These are phyloP conservation scores for Exophiala bonariae DNA, from an alignment of 2,329 filamentous ascomycete species.

Conservation along the genomic window DNA sequence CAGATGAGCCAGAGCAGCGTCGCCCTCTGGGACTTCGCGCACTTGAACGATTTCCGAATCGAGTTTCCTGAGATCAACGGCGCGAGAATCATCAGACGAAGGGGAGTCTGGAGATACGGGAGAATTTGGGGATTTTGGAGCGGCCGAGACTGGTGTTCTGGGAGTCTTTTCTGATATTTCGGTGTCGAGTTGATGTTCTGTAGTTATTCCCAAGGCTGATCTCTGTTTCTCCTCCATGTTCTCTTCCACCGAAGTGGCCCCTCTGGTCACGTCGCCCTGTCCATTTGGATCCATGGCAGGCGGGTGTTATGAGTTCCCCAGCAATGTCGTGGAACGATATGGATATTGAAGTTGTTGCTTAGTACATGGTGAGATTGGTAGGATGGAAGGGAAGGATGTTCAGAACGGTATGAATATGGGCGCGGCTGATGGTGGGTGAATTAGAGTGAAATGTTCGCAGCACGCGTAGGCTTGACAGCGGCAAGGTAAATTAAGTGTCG, in stretches of 20 bases:
- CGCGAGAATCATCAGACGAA: slow-evolving; percentile 18
- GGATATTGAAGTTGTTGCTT: too few species aligned
- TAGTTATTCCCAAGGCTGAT: slow-evolving; percentile 20
- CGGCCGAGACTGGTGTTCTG: slow-evolving; percentile 11
- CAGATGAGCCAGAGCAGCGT: slow-evolving; percentile 62
- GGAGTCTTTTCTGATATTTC: slow-evolving; percentile 13
- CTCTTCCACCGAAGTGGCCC: slow-evolving; percentile 21
- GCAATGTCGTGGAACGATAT: too few species aligned
- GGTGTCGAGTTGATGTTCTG: slow-evolving; percentile 20
- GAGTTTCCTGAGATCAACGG: slow-evolving; percentile 24
- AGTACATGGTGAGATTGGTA: too few species aligned
- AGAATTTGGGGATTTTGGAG: slow-evolving; percentile 9
- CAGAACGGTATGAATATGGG: too few species aligned
- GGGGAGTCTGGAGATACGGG: slow-evolving; percentile 14
- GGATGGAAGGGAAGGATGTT: too few species aligned
- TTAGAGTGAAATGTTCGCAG: background rate
- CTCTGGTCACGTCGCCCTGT: slow-evolving; percentile 20
- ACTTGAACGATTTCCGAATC: slow-evolving; percentile 29
- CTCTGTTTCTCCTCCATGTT: slow-evolving; percentile 26
- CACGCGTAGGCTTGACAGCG: background rate
- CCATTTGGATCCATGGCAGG: slow-evolving; percentile 25
- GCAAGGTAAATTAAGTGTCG: too few species aligned
- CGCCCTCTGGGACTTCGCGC: slow-evolving; percentile 39
- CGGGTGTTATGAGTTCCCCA: too few species aligned
- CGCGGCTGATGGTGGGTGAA: background rate